Percentiles rank a stretch among this genome's conserved stretches.
Evolutionary conservation across 768 basidiomycete species (phyloP).

Genomic region (Mycena belliarum): DNA sequence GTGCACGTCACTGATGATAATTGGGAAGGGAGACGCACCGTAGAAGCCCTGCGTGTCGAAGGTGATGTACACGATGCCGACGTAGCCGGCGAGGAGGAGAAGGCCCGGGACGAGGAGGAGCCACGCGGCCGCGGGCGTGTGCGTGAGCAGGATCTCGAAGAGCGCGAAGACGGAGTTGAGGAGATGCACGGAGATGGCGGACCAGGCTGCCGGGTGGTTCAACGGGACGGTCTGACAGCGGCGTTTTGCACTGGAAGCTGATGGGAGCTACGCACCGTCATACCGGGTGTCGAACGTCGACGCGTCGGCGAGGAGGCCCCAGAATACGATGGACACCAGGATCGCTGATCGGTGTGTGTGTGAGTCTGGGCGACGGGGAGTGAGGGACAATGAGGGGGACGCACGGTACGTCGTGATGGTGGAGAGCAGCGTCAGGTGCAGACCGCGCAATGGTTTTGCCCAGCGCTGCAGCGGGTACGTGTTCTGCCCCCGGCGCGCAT

Average conservation of each 20-base stretch:
- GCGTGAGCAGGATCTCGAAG: conserved; percentile 46
- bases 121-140: conserved; percentile 40
- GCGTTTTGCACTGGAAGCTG: no score
- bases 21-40: conserved; percentile 37
- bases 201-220: no score
- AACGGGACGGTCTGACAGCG: no score
- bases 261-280: conserved; percentile 1
- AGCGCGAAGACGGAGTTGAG: conserved; percentile 46
- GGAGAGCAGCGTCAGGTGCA: conserved; percentile 42
- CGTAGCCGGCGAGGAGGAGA: conserved; percentile 42
- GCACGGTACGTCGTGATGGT: conserved; percentile 43
- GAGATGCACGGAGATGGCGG: conserved; percentile 45
- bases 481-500: conserved; percentile 25
- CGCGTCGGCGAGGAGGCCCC: conserved; percentile 15
- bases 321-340: conserved; percentile 31
- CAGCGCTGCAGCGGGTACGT: conserved; percentile 47
- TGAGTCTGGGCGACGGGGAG: no score
- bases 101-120: conserved; percentile 36
- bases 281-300: conserved; percentile 10
- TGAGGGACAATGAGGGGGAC: conserved; percentile 19
- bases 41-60: conserved; percentile 49
- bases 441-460: conserved; percentile 43
- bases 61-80: conserved; percentile 52
- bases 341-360: conserved; percentile 26
- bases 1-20: no score